phyloP scores from a whole-genome alignment of 257 asterid species.

The Nicotiana benthamiana region DNA sequence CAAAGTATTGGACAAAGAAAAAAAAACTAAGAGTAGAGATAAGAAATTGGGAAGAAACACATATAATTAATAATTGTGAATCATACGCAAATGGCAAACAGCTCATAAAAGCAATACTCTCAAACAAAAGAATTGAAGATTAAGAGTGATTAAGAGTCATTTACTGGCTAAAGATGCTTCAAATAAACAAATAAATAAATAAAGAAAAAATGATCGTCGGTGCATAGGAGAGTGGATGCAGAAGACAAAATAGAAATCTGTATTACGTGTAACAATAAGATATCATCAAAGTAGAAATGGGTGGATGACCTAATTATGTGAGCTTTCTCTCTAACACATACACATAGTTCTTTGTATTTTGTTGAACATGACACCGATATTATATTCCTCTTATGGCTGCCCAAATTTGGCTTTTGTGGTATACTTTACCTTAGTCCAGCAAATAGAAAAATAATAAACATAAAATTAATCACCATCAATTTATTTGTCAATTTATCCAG shows the following conservation, averaged over 20 bases:
- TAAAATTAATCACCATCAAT: too few species aligned
- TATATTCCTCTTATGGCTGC: neutral
- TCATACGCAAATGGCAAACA: neutral
- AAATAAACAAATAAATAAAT: too few species aligned
- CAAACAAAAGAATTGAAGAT: neutral
- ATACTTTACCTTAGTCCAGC: neutral
- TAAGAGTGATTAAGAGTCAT: neutral
- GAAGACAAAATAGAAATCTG: neutral
- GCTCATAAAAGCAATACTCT: neutral
- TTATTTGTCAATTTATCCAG: too few species aligned
- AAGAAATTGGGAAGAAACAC: too few species aligned
- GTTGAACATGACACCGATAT: neutral
- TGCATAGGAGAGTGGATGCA: neutral
- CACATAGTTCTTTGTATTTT: neutral
- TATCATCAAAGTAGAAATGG: neutral
- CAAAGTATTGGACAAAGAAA: neutral
- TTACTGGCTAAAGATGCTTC: neutral
- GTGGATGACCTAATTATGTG: neutral
- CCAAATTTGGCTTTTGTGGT: neutral
- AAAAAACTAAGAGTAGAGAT: too few species aligned
- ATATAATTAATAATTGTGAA: neutral
- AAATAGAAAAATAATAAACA: too few species aligned
- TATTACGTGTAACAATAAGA: neutral
- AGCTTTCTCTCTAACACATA: neutral
- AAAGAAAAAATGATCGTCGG: neutral